Evolutionary conservation across 139 green algal species (phyloP).

Genomic region (Edaphochlamys debaryana): DNA sequence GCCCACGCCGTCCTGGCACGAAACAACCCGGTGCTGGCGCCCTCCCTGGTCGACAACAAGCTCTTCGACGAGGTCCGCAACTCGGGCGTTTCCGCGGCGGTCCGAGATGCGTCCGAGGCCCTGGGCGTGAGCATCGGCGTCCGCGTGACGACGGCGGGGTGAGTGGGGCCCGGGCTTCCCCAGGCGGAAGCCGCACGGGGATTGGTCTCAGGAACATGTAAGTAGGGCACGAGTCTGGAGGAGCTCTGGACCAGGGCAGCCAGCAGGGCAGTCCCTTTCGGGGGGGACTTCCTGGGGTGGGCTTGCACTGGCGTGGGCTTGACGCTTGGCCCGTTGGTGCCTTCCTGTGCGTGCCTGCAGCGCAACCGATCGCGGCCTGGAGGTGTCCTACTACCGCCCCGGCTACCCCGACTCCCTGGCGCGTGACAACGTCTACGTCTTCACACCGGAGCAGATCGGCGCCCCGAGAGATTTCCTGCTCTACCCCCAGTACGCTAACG

Average conservation of each 20-base stretch:
- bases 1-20: not conserved
- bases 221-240: too few relatives aligned
- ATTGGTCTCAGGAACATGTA: too few relatives aligned
- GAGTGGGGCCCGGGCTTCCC: too few relatives aligned
- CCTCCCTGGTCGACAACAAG: not conserved
- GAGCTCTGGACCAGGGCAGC: too few relatives aligned
- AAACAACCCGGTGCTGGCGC: not conserved
- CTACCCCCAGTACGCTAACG: slow-evolving; percentile 11
- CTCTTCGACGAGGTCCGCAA: not conserved
- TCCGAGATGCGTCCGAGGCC: not conserved
- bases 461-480: slow-evolving; percentile 11
- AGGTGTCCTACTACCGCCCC: slow-evolving; percentile 16
- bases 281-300: too few relatives aligned
- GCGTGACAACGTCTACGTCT: not conserved
- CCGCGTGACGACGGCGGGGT: not conserved
- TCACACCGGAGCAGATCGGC: slow-evolving; percentile 16
- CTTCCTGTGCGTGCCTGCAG: not conserved
- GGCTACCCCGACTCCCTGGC: slow-evolving; percentile 21
- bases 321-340: too few relatives aligned
- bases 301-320: too few relatives aligned
- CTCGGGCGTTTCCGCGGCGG: not conserved
- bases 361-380: not conserved
- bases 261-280: too few relatives aligned
- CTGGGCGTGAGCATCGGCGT: not conserved
- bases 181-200: too few relatives aligned